These are phyloP conservation scores for Zygotorulaspora sp. DNA, from an alignment of 805 yeast genomes.

Conservation along the genomic window DNA sequence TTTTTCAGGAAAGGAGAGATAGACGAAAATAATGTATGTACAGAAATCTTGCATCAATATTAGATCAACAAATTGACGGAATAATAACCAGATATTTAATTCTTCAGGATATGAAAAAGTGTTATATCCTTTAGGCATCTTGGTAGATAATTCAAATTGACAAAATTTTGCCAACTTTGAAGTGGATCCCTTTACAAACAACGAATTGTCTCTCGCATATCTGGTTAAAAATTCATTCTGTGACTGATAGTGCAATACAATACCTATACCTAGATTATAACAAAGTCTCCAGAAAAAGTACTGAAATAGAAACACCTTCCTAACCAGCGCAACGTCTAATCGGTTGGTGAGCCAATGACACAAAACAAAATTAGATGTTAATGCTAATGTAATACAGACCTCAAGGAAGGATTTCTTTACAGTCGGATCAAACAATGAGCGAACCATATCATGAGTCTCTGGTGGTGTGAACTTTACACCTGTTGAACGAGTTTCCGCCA, in stretches of 20 bases:
- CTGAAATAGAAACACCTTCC: constrained; percentile 44
- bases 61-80: constrained; percentile 74
- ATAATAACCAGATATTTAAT: constrained; percentile 77
- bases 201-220: constrained; percentile 43
- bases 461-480: constrained; percentile 37
- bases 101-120: constrained; percentile 56
- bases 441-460: constrained; percentile 75
- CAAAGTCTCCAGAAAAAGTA: constrained; percentile 71
- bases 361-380: constrained; percentile 36
- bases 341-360: constrained; percentile 30
- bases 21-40: constrained; percentile 62
- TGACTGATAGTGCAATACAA: constrained; percentile 61
- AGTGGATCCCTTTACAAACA: constrained; percentile 40
- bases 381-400: constrained; percentile 47
- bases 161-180: constrained; percentile 39
- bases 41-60: constrained; percentile 81
- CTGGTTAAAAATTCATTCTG: constrained; percentile 49
- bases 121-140: constrained; percentile 38
- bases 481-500: constrained; percentile 32
- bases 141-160: constrained; percentile 43
- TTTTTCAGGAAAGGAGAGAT: constrained; percentile 38
- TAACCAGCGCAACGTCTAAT: constrained; percentile 20
- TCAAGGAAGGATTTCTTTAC: constrained; percentile 65
- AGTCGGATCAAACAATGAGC: constrained; percentile 74
- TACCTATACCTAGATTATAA: constrained; percentile 79